Conservation (phyloP, 495 filamentous ascomycete genomes). For the Darksidea phi region DNA sequence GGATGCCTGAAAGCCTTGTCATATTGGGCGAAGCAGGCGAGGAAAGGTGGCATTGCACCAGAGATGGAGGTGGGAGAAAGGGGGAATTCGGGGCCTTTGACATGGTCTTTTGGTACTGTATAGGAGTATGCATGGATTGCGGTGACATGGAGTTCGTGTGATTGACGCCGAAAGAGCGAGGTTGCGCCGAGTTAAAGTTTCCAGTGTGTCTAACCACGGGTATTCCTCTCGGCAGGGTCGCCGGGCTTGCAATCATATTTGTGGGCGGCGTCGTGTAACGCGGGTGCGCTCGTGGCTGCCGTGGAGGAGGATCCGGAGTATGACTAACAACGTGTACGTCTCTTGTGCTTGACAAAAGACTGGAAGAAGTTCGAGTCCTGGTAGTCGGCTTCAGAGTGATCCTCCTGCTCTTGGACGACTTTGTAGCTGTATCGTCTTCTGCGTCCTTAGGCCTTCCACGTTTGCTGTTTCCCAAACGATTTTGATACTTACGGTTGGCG, state of each 20-base stretch:
- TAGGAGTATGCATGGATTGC: not conserved
- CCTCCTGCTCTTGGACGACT: not conserved
- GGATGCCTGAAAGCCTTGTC: not conserved
- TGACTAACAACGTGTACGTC: no score
- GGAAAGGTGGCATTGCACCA: not conserved
- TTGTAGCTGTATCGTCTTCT: not conserved
- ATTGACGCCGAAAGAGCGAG: not conserved
- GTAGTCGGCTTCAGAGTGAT: not conserved
- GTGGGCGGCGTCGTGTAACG: no score
- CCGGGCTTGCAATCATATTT: no score
- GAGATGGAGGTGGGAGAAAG: not conserved
- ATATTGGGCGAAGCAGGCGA: not conserved
- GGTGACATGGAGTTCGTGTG: not conserved
- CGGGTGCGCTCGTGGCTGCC: no score
- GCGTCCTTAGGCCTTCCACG: slow-evolving; percentile 9
- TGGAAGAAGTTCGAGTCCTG: not conserved
- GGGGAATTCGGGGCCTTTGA: not conserved
- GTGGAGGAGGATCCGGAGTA: no score
- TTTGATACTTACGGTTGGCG: slow-evolving; percentile 14
- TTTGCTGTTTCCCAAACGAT: slow-evolving; percentile 25
- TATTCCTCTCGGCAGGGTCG: no score
- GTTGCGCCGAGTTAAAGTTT: no score
- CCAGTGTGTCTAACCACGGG: no score
- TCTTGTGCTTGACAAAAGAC: not conserved
- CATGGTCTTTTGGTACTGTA: not conserved